Base-by-base conservation (phyloP, 352 stramenopile genomes). In the Phytopythium montanum region DNA sequence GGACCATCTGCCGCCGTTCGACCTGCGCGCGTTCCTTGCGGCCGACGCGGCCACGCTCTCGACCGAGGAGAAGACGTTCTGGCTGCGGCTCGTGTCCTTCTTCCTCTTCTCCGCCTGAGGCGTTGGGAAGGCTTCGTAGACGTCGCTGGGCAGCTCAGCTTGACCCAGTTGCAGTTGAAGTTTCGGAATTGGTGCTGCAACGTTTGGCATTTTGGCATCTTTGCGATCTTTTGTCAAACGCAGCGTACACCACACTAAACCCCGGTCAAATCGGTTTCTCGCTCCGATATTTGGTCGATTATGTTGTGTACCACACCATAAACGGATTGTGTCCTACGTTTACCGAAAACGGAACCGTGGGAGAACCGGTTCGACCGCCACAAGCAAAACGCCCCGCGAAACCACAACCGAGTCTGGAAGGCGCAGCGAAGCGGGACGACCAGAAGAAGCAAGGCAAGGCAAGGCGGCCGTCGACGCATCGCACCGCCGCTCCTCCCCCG, bases 1-100 rank as follows among this genome's bases (percentile, higher is more conserved):
- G 38, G 19, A 1, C 9, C 7, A 52, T 1, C 45, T 14, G 25
- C 5, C 45, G 14, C 25, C 45, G 26, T 81, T 81, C 31, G 58
- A 76, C 21, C 46, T 81, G 41, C 44, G 55, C 42, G 29, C 46
- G 38, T 81, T 81, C 53, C 61, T 78, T 14, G 54, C 72, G 8
- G 52, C 76, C 25, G 58, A 73, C 8, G 56, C 33, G 3, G 25
- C 21, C 23, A 14, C 69, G 16, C 60, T 75, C 25, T 68, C 73
- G 16, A 58, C 66, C 48, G 62, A 46, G 9, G 74, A 85, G 36
- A 77, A 74, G 38, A 70, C 64, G 3, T 84, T 83, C 45, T 88
- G 79, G 79, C 56, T 85, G 25, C 75, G 80, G 50, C 51, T 88
- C 39, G 69, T 81, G 46, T 85, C 79, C 10, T 87, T 87, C 56